phyloP scores from a whole-genome alignment of 2,329 filamentous ascomycete species.

The Aulographum hederae region DNA sequence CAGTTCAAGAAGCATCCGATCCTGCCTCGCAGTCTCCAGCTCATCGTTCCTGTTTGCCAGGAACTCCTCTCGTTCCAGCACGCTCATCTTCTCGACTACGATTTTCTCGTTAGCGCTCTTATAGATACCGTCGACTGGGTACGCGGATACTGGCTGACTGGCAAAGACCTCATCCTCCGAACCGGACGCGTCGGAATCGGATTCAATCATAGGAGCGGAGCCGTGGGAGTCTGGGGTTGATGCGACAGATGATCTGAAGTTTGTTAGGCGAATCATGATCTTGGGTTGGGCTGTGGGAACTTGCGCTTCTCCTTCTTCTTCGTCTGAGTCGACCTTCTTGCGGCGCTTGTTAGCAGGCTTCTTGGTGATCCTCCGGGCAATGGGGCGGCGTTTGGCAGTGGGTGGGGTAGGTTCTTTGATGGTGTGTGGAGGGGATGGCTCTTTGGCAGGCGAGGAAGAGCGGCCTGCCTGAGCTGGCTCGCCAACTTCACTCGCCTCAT shows the following conservation, averaged over 20 bases:
- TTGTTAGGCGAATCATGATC: neutral
- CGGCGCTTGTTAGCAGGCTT: constrained; percentile 26
- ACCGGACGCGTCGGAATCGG: constrained; percentile 37
- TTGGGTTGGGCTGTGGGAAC: constrained; percentile 20
- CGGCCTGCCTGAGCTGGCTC: constrained; percentile 4
- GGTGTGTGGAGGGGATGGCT: constrained; percentile 1
- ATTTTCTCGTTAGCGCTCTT: constrained; percentile 34
- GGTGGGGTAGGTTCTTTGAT: constrained; percentile 2
- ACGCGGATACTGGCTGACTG: too few relatives aligned
- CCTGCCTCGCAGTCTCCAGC: constrained; percentile 66
- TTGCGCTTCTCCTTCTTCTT: constrained; percentile 72
- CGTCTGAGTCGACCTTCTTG: constrained; percentile 33
- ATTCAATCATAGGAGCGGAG: constrained; percentile 82
- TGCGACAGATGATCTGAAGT: constrained; percentile 45
- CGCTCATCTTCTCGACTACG: constrained; percentile 66
- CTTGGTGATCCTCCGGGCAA: constrained; percentile 28
- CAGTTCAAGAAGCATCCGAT: constrained; percentile 46
- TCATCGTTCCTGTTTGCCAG: constrained; percentile 74
- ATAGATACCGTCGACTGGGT: constrained; percentile 76
- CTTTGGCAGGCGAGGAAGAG: constrained; percentile 7
- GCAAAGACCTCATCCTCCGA: constrained; percentile 38
- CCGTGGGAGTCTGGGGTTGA: constrained; percentile 56
- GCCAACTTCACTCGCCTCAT: too few relatives aligned
- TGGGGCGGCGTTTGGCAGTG: constrained; percentile 17
- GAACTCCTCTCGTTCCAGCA: constrained; percentile 80